These are phyloP conservation scores for Phytopythium kandeliae DNA, from an alignment of 352 stramenopile species.

Conservation along the genomic window DNA sequence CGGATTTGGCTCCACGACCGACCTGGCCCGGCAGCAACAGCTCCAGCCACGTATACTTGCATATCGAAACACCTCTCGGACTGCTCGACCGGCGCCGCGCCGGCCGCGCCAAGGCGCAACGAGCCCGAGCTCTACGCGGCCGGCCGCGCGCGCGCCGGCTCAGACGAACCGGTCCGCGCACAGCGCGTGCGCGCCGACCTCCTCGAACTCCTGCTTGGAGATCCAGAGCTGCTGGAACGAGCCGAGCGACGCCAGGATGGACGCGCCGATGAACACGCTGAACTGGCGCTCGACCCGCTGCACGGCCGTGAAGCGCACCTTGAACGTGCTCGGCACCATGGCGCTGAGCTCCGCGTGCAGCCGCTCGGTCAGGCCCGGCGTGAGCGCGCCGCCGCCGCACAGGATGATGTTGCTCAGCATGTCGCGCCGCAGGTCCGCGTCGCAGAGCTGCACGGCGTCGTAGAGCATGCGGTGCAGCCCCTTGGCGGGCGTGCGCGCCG, in stretches of 20 bases:
- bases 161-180: slow-evolving; percentile 68
- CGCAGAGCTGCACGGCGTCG: slow-evolving; percentile 75
- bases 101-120: not conserved
- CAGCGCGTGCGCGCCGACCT: slow-evolving; percentile 61
- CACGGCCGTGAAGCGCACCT: slow-evolving; percentile 80
- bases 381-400: slow-evolving; percentile 74
- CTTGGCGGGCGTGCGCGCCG: slow-evolving; percentile 47
- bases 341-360: slow-evolving; percentile 71
- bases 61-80: not conserved
- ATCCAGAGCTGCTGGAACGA: slow-evolving; percentile 89
- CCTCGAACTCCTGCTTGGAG: slow-evolving; percentile 81
- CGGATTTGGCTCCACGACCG: too few species aligned
- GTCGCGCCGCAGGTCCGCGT: slow-evolving; percentile 78
- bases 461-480: slow-evolving; percentile 78
- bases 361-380: slow-evolving; percentile 69
- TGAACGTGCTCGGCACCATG: slow-evolving; percentile 81
- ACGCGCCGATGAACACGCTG: slow-evolving; percentile 84
- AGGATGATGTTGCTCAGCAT: slow-evolving; percentile 87
- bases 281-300: slow-evolving; percentile 85
- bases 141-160: not conserved
- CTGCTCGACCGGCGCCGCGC: not conserved
- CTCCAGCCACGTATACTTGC: not conserved
- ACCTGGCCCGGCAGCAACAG: not conserved
- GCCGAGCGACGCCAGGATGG: slow-evolving; percentile 80
- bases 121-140: not conserved